These are phyloP conservation scores for Solanum sejunctum DNA, from an alignment of 257 asterid species.

Conservation along the genomic window DNA sequence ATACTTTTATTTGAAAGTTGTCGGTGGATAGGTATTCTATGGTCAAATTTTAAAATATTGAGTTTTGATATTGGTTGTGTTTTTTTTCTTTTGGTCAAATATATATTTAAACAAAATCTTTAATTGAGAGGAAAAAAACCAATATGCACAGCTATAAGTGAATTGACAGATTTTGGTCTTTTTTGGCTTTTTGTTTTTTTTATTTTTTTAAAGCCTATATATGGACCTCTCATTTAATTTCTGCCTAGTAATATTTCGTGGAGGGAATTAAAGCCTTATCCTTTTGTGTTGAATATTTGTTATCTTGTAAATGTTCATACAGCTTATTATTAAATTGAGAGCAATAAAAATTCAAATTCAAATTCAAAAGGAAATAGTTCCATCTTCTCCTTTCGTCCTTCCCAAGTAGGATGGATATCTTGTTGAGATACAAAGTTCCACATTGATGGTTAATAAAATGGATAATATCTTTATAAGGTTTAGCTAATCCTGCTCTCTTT, in stretches of 20 bases:
- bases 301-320: not conserved
- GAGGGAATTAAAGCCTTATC: constrained; percentile 5
- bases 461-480: too few relatives aligned
- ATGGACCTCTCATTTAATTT: not conserved
- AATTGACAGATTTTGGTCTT: constrained; percentile 4
- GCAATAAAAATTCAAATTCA: not conserved
- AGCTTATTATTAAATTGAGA: not conserved
- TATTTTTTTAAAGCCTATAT: not conserved
- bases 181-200: not conserved
- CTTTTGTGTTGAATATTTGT: not conserved
- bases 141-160: constrained; percentile 1
- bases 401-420: too few relatives aligned
- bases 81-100: too few relatives aligned
- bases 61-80: too few relatives aligned
- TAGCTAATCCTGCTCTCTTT: too few relatives aligned
- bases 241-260: not conserved
- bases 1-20: not conserved
- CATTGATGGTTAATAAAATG: too few relatives aligned
- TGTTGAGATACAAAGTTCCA: too few relatives aligned
- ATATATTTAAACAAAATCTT: not conserved
- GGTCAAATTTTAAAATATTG: not conserved
- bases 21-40: not conserved
- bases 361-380: not conserved
- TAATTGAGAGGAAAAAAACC: not conserved
- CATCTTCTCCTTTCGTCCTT: not conserved